Evolutionary conservation across 495 filamentous ascomycete genomes (phyloP), one percentile per base, ranked within the genome.

Genomic region (Penicillium egyptiacum): DNA sequence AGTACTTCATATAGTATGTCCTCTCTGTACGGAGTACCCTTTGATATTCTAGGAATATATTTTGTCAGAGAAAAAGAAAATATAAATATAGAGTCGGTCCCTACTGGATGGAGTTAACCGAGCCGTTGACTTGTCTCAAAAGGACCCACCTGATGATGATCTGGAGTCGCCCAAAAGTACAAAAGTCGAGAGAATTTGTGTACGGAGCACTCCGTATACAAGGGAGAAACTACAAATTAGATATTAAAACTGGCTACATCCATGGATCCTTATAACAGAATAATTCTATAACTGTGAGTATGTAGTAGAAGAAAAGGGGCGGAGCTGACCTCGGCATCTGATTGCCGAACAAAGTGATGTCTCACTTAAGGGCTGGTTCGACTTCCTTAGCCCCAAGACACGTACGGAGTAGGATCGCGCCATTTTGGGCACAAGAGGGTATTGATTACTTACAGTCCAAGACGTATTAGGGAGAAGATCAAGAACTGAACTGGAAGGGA

Each of bases 61-160:
- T 19, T 14, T 14, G 35, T 11, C 8, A 22, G 3, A 12, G 7
- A 40, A 9, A 14, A 31, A 43, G 8, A 44, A 25, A 3, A 30
- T 30, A 20, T 30, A 54, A 30, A 44, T 43, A 35, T 45, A 45
- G 41, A 54, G 39, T 7, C 25, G 37, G 39, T 52, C 39, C 37
- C 28, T 53, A 31, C 50, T 53, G n/a, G 37, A 53, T 43, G 50
- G 40, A 23, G 40, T 44, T 17, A 52, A 53, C 50, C 37, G 37
- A 53, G n/a, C 50, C 50, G 39, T 42, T 40, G 37, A 20, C n/a
- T 22, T 39, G 23, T 17, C 11, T 16, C 19, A n/a, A 25, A 39
- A 14, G 40, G 50, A 53, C 50, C 50, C 50, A 53, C 50, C 28
- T 11, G 22, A n/a, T 30, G 22, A n/a, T 30, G 50, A 43, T 53